These are phyloP conservation scores for Exutisphaerella laricina DNA, from an alignment of 2,329 filamentous ascomycete genomes.

Conservation along the genomic window DNA sequence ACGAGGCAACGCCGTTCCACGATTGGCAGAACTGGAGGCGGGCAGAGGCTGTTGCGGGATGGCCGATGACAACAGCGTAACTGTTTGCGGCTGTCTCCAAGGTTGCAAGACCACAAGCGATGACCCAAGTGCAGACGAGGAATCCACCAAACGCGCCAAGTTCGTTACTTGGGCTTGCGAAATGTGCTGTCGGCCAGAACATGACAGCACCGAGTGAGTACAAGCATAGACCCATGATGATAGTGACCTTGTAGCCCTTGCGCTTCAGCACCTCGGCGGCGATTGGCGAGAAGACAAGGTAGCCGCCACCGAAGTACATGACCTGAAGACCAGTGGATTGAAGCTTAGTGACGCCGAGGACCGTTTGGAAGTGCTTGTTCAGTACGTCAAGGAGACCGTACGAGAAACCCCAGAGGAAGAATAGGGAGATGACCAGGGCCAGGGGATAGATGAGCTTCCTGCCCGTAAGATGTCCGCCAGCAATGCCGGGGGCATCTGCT, in stretches of 20 bases:
- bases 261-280: conserved; percentile 41
- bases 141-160: conserved; percentile 36
- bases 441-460: conserved; percentile 47
- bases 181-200: conserved; percentile 38
- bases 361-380: conserved; percentile 36
- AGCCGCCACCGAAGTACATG: conserved; percentile 41
- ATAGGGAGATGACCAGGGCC: conserved; percentile 42
- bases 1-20: conserved; percentile 37
- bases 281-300: conserved; percentile 39
- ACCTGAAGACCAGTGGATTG: conserved; percentile 41
- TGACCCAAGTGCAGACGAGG: conserved; percentile 36
- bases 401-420: conserved; percentile 42
- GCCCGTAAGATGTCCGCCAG: conserved; percentile 41
- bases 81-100: conserved; percentile 38
- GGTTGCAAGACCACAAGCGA: conserved; percentile 37
- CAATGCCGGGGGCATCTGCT: conserved; percentile 34
- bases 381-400: conserved; percentile 32
- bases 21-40: conserved; percentile 38
- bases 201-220: conserved; percentile 37
- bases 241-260: conserved; percentile 43
- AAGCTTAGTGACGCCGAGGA: conserved; percentile 37
- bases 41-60: conserved; percentile 33
- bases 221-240: conserved; percentile 37
- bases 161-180: conserved; percentile 26
- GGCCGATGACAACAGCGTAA: conserved; percentile 37